A percentile compares a stretch with the other conserved stretches of the same genome.
phyloP scores from a whole-genome alignment of 768 basidiomycete species.

The Termitomyces sp. region DNA sequence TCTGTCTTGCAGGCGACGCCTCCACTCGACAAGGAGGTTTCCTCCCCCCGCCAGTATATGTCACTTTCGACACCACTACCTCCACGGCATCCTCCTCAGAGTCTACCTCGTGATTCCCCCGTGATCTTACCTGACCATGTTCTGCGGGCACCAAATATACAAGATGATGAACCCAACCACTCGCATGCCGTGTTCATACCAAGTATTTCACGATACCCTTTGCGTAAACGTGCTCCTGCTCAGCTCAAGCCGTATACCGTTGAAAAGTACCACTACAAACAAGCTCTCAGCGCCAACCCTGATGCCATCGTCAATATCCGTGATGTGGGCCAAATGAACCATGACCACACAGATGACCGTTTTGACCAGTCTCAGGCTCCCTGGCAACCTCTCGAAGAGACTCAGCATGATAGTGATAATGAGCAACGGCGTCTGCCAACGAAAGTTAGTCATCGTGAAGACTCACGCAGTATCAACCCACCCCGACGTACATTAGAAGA shows the following conservation, averaged over 20 bases:
- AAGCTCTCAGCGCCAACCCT: slow-evolving; percentile 45
- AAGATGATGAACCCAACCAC: background rate
- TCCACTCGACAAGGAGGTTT: background rate
- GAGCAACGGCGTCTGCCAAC: background rate
- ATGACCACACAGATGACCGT: slow-evolving; percentile 22
- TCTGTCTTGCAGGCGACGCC: background rate
- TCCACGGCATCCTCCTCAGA: background rate
- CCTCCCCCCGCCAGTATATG: background rate
- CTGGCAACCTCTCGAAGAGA: slow-evolving; percentile 16
- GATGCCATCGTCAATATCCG: slow-evolving; percentile 61
- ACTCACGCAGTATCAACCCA: background rate
- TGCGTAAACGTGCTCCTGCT: slow-evolving; percentile 47
- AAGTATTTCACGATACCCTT: slow-evolving; percentile 37
- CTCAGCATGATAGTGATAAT: slow-evolving; percentile 14
- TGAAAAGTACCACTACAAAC: slow-evolving; percentile 49
- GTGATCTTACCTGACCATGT: too few relatives aligned
- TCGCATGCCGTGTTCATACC: slow-evolving; percentile 1
- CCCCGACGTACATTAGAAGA: slow-evolving; percentile 1
- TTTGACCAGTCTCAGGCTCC: slow-evolving; percentile 25
- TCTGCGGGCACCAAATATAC: background rate
- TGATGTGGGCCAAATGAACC: slow-evolving; percentile 24
- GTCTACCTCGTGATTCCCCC: background rate
- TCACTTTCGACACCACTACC: background rate
- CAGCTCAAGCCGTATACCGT: slow-evolving; percentile 61
- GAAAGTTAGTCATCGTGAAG: background rate